Conservation (phyloP, 1,284 basidiomycete species). For the Trametes pubescens region DNA sequence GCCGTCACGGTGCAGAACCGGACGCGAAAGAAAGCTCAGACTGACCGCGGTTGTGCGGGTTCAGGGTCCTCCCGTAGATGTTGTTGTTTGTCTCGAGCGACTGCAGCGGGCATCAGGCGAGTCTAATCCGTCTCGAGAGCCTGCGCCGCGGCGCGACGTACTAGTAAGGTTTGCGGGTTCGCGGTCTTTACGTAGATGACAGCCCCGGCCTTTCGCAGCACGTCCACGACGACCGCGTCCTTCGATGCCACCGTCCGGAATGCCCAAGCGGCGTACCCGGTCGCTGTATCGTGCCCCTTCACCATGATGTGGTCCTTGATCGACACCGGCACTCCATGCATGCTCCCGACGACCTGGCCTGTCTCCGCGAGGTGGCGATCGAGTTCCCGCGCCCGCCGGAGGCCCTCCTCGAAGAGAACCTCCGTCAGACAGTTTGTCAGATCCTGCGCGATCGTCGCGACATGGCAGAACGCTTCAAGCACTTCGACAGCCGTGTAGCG, state of each 20-base stretch:
- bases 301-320: conserved; percentile 64
- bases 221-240: conserved; percentile 55
- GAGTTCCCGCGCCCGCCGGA: conserved; percentile 57
- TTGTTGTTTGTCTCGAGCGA: conserved; percentile 60
- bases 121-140: background rate
- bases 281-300: conserved; percentile 55
- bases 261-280: conserved; percentile 62
- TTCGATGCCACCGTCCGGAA: conserved; percentile 50
- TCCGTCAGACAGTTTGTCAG: conserved; percentile 66
- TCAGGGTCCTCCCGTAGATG: conserved; percentile 59
- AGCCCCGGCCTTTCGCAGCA: conserved; percentile 61
- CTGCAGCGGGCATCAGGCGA: conserved; percentile 39
- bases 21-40: conserved; percentile 6
- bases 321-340: conserved; percentile 67
- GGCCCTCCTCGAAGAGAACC: conserved; percentile 60
- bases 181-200: conserved; percentile 66
- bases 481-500: conserved; percentile 47
- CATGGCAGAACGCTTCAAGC: conserved; percentile 45
- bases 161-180: conserved; percentile 60
- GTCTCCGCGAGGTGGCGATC: conserved; percentile 56
- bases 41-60: conserved; percentile 59
- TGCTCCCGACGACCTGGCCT: conserved; percentile 60
- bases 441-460: conserved; percentile 46
- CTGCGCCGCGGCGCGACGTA: conserved; percentile 38
- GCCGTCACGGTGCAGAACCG: conserved; percentile 18